Evolutionary conservation across 2,329 filamentous ascomycete genomes (phyloP), one percentile per base, ranked within the genome.

Genomic region (Cercospora nicotianae): DNA sequence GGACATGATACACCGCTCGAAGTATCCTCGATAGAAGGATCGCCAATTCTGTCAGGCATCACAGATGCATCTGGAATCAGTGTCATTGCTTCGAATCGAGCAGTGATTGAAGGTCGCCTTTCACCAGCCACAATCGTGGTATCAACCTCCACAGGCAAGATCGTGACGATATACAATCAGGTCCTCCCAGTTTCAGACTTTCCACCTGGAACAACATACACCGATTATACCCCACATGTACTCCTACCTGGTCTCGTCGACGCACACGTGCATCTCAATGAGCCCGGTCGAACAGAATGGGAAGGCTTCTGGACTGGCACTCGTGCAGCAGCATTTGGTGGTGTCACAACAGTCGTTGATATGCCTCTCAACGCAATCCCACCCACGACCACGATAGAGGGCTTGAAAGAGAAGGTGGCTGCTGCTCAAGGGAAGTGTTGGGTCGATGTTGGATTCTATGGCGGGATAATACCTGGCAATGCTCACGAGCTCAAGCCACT

Each of bases 391-490:
- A 98, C 94, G 0, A 85, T 98, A 3, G 83, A 85, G 18, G 92
- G 91, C 6, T 86, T 99, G 73, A 85, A 90, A 69, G 91, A 93
- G 82, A 99, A 99, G 84, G 84, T 97, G 58, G 86, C 87, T 30
- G 95, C 95, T 26, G 93, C 93, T 48, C 81, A 87, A 69, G 93
- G 91, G 36, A 91, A 98, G 81, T 97, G 94, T 81, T 99, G 94
- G 94, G 93, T 98, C 28, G 95, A 98, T 75, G 94, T 98, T n/a
- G 95, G 93, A 31, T 98, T 99, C 80, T 98, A 98, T 78, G 95
- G 95, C 28, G 95, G 95, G 33, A 89, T 98, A 45, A 89, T 99
- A 59, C 95, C 95, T 3, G 95, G 94, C 1, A 99, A 99, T 77
- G 87, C 89, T 2, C 80, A 86, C 10, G 89, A 98, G 75, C 82